Evolutionary conservation across 1,284 basidiomycete genomes (phyloP).

Genomic region (Cutaneotrichosporon sp.): DNA sequence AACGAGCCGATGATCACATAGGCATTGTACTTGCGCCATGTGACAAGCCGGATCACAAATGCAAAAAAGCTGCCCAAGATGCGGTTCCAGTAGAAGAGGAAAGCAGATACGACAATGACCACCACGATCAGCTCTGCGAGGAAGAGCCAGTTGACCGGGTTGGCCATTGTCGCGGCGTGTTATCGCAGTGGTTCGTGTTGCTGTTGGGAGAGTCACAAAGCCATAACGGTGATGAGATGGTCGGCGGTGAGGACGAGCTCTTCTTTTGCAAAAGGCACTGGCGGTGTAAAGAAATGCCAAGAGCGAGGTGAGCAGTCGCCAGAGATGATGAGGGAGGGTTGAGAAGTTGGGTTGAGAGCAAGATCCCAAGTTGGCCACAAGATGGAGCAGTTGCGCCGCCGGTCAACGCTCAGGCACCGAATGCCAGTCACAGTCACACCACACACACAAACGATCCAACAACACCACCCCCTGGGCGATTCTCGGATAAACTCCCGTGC

Average conservation of each 20-base stretch:
- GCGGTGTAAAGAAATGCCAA: too few relatives aligned
- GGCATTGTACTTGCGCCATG: conserved; percentile 44
- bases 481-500: too few relatives aligned
- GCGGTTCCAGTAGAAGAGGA: conserved; percentile 87
- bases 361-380: too few relatives aligned
- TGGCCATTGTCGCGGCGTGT: conserved; percentile 5
- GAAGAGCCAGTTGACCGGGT: conserved; percentile 50
- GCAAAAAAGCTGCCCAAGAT: conserved; percentile 63
- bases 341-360: too few relatives aligned
- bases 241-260: too few relatives aligned
- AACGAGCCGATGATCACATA: conserved; percentile 59
- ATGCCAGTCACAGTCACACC: too few relatives aligned
- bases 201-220: neutral
- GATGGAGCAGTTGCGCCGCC: too few relatives aligned
- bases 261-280: too few relatives aligned
- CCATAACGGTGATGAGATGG: neutral
- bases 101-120: conserved; percentile 59
- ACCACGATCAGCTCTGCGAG: conserved; percentile 68
- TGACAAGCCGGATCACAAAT: conserved; percentile 36
- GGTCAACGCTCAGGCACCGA: too few relatives aligned
- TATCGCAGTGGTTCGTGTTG: neutral
- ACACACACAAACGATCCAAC: too few relatives aligned
- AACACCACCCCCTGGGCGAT: too few relatives aligned
- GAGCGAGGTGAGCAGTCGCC: neutral
- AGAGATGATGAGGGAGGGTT: neutral